Conservation (phyloP, 2,329 filamentous ascomycete species). For the Penicillium sp. region DNA sequence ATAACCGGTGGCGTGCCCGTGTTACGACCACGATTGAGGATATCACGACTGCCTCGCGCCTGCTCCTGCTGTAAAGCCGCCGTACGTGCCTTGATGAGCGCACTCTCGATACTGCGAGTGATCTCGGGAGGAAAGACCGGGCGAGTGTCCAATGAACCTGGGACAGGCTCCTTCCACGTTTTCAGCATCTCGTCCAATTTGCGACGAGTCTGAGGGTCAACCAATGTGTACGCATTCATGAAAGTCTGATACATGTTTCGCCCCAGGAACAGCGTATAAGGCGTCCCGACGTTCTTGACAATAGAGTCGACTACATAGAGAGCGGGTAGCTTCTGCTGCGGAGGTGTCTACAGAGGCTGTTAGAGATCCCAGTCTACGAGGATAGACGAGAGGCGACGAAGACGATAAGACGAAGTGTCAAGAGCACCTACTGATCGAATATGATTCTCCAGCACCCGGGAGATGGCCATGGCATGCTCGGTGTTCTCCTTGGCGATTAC, state of each 20-base stretch:
- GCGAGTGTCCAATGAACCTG: constrained; percentile 87
- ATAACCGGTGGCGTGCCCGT: constrained; percentile 56
- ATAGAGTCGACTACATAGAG: constrained; percentile 97
- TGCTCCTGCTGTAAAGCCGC: constrained; percentile 56
- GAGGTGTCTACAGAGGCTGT: constrained; percentile 68
- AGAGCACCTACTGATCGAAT: constrained; percentile 81
- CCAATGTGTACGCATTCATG: constrained; percentile 92
- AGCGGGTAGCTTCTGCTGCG: constrained; percentile 88
- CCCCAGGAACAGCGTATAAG: constrained; percentile 93
- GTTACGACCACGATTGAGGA: constrained; percentile 56
- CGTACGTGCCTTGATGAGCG: constrained; percentile 78
- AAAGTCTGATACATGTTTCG: constrained; percentile 91
- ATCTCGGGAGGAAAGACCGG: constrained; percentile 89
- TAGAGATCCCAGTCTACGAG: constrained; percentile 18
- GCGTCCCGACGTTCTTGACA: constrained; percentile 97
- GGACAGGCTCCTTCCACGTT: constrained; percentile 97
- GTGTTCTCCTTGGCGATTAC: constrained; percentile 98
- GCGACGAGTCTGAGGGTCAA: constrained; percentile 77
- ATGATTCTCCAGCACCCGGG: constrained; percentile 85
- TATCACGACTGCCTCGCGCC: constrained; percentile 59
- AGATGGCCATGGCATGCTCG: constrained; percentile 91
- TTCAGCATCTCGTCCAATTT: constrained; percentile 97
- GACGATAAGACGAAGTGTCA: constrained; percentile 8
- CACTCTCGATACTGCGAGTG: constrained; percentile 89
- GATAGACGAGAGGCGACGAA: neutral